Percentiles rank a stretch among this genome's conserved stretches.
Evolutionary conservation across 495 filamentous ascomycete genomes (phyloP).

Genomic region (Xylaria nigripes): DNA sequence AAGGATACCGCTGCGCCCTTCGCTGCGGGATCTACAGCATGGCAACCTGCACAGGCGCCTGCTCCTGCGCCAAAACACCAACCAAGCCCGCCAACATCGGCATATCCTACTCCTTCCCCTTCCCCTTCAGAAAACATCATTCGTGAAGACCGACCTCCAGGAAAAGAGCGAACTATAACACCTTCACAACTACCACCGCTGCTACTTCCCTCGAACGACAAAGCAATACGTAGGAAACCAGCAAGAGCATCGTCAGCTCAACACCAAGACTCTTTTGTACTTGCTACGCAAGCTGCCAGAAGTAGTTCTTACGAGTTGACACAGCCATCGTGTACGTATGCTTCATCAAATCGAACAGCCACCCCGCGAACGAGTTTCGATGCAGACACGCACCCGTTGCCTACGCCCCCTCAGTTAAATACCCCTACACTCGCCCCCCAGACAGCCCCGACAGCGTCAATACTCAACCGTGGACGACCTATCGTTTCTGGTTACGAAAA

Average conservation of each 20-base stretch:
- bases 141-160: conserved; percentile 6
- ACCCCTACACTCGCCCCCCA: conserved; percentile 14
- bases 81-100: conserved; percentile 12
- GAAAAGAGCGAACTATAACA: not conserved
- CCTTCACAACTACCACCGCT: conserved; percentile 15
- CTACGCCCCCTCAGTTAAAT: conserved; percentile 21
- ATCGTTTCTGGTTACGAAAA: conserved; percentile 18
- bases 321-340: conserved; percentile 59
- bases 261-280: conserved; percentile 28
- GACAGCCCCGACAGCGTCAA: conserved; percentile 14
- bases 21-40: not conserved
- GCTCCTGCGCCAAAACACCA: not conserved
- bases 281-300: conserved; percentile 14
- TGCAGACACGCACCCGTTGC: conserved; percentile 31
- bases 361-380: conserved; percentile 50
- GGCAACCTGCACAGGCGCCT: conserved; percentile 14
- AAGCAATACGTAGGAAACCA: conserved; percentile 33
- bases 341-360: conserved; percentile 43
- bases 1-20: not conserved
- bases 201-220: conserved; percentile 22
- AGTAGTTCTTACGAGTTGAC: conserved; percentile 24
- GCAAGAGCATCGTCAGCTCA: conserved; percentile 21
- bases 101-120: conserved; percentile 31
- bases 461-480: conserved; percentile 33
- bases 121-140: conserved; percentile 25